These are phyloP conservation scores for Lachancea waltii DNA, from an alignment of 805 yeast genomes.

Conservation along the genomic window DNA sequence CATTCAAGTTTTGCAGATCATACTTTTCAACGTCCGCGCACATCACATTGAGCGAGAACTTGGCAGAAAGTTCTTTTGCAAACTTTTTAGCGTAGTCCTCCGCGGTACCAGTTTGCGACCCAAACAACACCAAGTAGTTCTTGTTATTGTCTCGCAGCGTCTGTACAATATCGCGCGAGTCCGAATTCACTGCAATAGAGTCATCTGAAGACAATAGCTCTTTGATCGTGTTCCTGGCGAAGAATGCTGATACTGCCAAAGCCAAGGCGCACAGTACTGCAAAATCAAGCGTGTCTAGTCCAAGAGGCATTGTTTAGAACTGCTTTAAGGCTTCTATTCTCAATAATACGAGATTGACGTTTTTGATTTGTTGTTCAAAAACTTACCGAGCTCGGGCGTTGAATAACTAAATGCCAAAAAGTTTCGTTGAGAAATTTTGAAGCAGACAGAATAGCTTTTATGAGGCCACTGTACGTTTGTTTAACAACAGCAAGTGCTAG, in stretches of 20 bases:
- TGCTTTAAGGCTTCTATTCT: background rate
- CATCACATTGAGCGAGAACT: conserved; percentile 77
- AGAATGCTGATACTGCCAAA: conserved; percentile 58
- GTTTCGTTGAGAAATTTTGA: too few species aligned
- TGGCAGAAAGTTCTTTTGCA: conserved; percentile 78
- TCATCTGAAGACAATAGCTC: conserved; percentile 29
- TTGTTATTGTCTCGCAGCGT: conserved; percentile 57
- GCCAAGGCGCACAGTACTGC: conserved; percentile 60
- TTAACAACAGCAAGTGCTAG: too few species aligned
- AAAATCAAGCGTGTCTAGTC: conserved; percentile 64
- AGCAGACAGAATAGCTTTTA: too few species aligned
- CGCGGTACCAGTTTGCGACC: conserved; percentile 98
- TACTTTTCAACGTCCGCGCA: conserved; percentile 84
- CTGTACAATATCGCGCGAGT: conserved; percentile 52
- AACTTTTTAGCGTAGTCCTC: conserved; percentile 92
- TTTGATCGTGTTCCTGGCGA: conserved; percentile 54
- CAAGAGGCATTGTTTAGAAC: conserved; percentile 37
- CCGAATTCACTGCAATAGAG: conserved; percentile 34
- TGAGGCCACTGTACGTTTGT: too few species aligned
- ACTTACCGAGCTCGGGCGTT: too few species aligned
- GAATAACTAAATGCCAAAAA: too few species aligned
- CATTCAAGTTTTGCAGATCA: conserved; percentile 71
- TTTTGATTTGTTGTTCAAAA: too few species aligned
- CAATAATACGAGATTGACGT: too few species aligned
- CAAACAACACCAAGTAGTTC: conserved; percentile 75